Base-by-base conservation (phyloP, 1,284 basidiomycete species). In the Psilocybe mexicana region DNA sequence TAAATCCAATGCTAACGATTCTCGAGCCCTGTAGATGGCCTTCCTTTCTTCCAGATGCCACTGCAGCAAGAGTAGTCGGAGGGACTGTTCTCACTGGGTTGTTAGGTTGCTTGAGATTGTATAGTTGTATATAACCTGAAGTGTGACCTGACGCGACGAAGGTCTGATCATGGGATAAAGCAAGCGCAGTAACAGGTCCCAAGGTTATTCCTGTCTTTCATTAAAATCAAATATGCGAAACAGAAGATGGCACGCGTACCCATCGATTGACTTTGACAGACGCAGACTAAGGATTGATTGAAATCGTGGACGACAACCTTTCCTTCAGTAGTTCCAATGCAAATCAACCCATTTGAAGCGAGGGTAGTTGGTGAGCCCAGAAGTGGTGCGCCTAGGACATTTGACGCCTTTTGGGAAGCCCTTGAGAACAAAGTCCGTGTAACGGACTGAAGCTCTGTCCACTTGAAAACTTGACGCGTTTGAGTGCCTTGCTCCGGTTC, bases 91-190 rank as follows among this genome's bases (percentile, higher is more conserved):
- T 86, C 6, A 82, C 85, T 26, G 88, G 82, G 44, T 73, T 75
- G 66, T 85, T 76, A 10, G 94, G 90, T 35, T 82, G 80, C 50
- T 86, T 82, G 51, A 98, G 72, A 63, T 98, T 90, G 70, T 91
- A 99, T 0, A 99, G 79, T 65, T 92, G 89, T 43, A 99, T 87
- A 65, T 93, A 83, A 1, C 97, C 97, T 1, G 82, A 84, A 0
- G 86, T 80, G 71, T 98, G 94, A 0, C 97, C 97, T 1, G 92
- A 90, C 0, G 91, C 96, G 49, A 98, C 78, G 71, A 88, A 98
- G 0, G 96, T 96, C 66, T 95, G 93, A 69, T 99, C 97, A 63
- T 93, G 88, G 2, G 96, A 98, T 51, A 99, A 78, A 1, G 94
- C 88, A 3, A 99, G 74, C 0, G 95, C 90, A 5, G 94, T 97